phyloP scores from a whole-genome alignment of 306 rosid species.

The Ceratonia siliqua region DNA sequence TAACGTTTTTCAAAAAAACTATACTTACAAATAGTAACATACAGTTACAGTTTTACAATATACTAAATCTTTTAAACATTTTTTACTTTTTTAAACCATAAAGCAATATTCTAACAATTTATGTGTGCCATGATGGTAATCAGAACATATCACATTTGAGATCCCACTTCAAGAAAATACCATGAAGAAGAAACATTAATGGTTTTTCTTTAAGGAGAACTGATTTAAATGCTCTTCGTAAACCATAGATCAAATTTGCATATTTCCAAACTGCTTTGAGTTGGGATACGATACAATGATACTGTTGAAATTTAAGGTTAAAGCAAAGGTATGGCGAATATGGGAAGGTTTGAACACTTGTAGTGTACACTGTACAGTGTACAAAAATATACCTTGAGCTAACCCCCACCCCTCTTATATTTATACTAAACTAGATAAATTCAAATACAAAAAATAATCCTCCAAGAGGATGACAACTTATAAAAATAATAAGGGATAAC shows the following conservation, averaged over 20 bases:
- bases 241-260: slow-evolving; percentile 13
- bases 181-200: neutral
- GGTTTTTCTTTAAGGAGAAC: slow-evolving; percentile 18
- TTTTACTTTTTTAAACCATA: slow-evolving; percentile 23
- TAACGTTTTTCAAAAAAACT: slow-evolving; percentile 25
- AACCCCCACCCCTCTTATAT: no score
- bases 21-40: slow-evolving; percentile 2
- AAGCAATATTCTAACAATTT: neutral
- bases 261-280: slow-evolving; percentile 26
- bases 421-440: no score
- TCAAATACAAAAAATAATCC: no score
- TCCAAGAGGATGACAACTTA: no score
- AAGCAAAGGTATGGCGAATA: no score
- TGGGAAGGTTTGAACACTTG: no score
- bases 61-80: slow-evolving; percentile 5
- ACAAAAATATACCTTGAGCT: no score
- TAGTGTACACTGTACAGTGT: no score
- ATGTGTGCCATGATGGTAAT: slow-evolving; percentile 2
- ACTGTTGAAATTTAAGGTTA: no score
- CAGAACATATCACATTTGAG: slow-evolving; percentile 9
- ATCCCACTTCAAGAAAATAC: slow-evolving; percentile 8
- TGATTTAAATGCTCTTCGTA: slow-evolving; percentile 7
- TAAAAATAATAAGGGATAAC: no score
- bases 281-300: neutral
- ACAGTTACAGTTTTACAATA: neutral